These are phyloP conservation scores for Trichoderma sp. DNA, from an alignment of 2,329 filamentous ascomycete species.

Conservation along the genomic window DNA sequence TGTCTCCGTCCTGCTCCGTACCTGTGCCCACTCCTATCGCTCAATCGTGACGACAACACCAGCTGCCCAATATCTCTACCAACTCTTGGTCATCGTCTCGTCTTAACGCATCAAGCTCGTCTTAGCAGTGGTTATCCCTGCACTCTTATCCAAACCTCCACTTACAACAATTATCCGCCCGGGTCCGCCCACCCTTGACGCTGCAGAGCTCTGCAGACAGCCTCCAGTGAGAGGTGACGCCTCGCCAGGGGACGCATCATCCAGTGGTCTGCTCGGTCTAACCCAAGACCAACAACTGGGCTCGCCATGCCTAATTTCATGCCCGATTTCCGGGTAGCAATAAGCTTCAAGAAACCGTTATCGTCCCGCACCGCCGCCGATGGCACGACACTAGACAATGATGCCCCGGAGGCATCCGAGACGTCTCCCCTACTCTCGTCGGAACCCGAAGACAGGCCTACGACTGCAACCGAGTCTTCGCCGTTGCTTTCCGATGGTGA, in stretches of 20 bases:
- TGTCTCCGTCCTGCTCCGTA: neutral
- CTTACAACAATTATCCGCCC: neutral
- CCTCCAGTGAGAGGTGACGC: conserved; percentile 9
- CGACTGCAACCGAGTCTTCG: conserved; percentile 47
- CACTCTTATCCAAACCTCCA: neutral
- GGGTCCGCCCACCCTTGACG: neutral
- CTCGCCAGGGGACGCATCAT: conserved; percentile 11
- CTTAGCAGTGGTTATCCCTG: neutral
- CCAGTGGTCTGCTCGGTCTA: neutral
- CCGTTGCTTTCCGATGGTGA: conserved; percentile 47
- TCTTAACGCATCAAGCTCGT: neutral
- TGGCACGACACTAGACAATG: neutral
- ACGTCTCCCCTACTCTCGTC: conserved; percentile 47
- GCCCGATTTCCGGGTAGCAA: conserved; percentile 1
- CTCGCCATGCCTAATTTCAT: conserved; percentile 19
- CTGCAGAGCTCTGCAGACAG: neutral
- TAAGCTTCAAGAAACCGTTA: neutral
- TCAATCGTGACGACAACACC: conserved; percentile 20
- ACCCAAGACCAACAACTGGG: neutral
- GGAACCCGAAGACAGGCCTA: conserved; percentile 33
- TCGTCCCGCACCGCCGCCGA: neutral
- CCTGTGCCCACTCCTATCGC: neutral
- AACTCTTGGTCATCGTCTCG: neutral
- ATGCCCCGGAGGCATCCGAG: conserved; percentile 33
- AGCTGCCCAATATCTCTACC: neutral